Base-by-base conservation (phyloP, 331 rosid species). In the Stylosanthes scabra region DNA sequence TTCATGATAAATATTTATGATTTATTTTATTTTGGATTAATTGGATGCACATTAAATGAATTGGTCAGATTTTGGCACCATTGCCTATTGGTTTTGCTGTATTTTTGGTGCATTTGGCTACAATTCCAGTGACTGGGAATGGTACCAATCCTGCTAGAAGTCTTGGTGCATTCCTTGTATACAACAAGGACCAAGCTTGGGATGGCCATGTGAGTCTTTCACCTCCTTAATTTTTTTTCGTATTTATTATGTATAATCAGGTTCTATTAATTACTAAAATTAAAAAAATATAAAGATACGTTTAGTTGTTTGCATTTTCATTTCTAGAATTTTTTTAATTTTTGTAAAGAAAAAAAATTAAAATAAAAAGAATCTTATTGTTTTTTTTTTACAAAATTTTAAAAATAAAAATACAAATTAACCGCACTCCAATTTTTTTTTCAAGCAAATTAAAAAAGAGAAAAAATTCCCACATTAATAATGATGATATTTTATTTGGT, bases 71-170 rank as follows among this genome's bases (percentile, higher is more conserved):
- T 54, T 55, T 78, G 77, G 82, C 82, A 34, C 77, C 77, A 3
- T 3, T 78, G 61, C 77, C 82, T 29, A 78, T 78, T 44, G 81
- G 81, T 5, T 77, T 77, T 70, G 81, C 81, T 62, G 76, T 77
- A 0, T 77, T 70, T 62, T 3, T 77, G 60, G 81, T 77, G 60
- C 81, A 77, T 66, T 70, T 77, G 81, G 81, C 81, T 42, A 77
- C 81, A 70, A 77, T 77, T 70, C 81, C 81, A 54, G 39, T 77
- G 2, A 77, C 72, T 9, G 78, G 78, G 11, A 63, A 72, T 25
- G 78, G 78, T 13, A 74, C 64, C 39, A 74, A 74, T 65, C 79
- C 72, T 10, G 79, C 80, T 13, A 59, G 80, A 67, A 76, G 80
- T 59, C 70, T 76, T 8, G 80, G 80, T 68, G 80, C 80, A 37